Percentiles rank a stretch among this genome's conserved stretches.
Conservation (phyloP, 345 rosid genomes). For the Rhodomyrtus tomentosa region DNA sequence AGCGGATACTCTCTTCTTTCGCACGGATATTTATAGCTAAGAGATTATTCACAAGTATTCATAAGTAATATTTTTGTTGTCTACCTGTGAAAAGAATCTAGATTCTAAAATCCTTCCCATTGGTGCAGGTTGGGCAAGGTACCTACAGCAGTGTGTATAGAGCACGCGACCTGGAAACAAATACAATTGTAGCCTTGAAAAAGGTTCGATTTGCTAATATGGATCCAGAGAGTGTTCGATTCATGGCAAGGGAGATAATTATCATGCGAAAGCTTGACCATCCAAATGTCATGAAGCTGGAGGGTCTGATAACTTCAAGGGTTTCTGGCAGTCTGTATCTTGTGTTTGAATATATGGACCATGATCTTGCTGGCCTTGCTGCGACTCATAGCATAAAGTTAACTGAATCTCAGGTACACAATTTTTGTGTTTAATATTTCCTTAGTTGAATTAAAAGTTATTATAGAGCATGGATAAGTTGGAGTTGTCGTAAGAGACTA, state of each 20-base stretch:
- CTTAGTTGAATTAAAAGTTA: background rate
- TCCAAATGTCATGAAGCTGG: slow-evolving; percentile 55
- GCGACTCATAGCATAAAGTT: slow-evolving; percentile 28
- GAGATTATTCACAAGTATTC: background rate
- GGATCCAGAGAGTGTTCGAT: slow-evolving; percentile 62
- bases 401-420: slow-evolving; percentile 40
- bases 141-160: slow-evolving; percentile 55
- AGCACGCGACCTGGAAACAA: slow-evolving; percentile 48
- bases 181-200: slow-evolving; percentile 43
- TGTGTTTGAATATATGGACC: slow-evolving; percentile 55
- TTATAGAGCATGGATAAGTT: background rate
- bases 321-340: slow-evolving; percentile 44
- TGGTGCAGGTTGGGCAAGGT: slow-evolving; percentile 52
- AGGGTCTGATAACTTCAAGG: slow-evolving; percentile 43
- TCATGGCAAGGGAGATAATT: slow-evolving; percentile 58
- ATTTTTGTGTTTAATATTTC: background rate
- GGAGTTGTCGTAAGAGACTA: background rate
- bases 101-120: background rate
- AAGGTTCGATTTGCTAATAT: slow-evolving; percentile 53
- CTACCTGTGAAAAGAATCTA: background rate
- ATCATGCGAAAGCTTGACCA: slow-evolving; percentile 47
- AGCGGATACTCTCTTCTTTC: background rate
- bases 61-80: background rate
- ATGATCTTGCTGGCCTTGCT: slow-evolving; percentile 50
- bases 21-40: background rate